Evolutionary conservation across 768 basidiomycete species (phyloP).

Genomic region (Boletus rubescentipes): DNA sequence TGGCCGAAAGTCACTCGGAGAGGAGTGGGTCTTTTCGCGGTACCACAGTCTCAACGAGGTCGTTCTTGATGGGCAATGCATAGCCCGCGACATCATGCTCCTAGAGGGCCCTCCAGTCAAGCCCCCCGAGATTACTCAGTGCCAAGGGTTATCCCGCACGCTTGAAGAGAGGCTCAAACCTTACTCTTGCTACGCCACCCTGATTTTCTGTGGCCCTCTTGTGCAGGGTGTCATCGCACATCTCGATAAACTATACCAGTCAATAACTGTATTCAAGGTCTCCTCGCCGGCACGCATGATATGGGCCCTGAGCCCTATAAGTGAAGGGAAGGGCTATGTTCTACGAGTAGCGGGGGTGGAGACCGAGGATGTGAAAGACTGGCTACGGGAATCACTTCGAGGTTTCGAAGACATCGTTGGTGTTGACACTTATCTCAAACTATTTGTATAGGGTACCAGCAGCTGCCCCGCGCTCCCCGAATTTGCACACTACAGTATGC

Average conservation of each 20-base stretch:
- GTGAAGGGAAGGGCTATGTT: slow-evolving; percentile 49
- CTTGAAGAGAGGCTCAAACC: slow-evolving; percentile 66
- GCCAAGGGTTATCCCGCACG: slow-evolving; percentile 40
- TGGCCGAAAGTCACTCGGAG: slow-evolving; percentile 77
- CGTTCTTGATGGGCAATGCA: slow-evolving; percentile 56
- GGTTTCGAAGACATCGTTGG: slow-evolving; percentile 57
- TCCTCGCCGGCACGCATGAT: slow-evolving; percentile 57
- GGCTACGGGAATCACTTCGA: slow-evolving; percentile 59
- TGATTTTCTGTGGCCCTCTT: slow-evolving; percentile 75
- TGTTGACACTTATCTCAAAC: slow-evolving; percentile 59
- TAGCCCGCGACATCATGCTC: slow-evolving; percentile 77
- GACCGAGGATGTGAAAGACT: slow-evolving; percentile 70
- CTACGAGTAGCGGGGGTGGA: slow-evolving; percentile 75
- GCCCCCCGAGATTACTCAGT: slow-evolving; percentile 7
- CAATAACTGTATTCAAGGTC: slow-evolving; percentile 62
- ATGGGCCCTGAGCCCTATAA: slow-evolving; percentile 77
- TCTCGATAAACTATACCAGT: slow-evolving; percentile 49
- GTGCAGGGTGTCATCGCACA: slow-evolving; percentile 46
- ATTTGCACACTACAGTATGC: no score
- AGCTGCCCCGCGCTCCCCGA: no score
- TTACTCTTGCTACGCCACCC: slow-evolving; percentile 88
- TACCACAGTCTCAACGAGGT: slow-evolving; percentile 89
- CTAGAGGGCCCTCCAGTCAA: slow-evolving; percentile 50
- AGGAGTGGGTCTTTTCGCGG: slow-evolving; percentile 85
- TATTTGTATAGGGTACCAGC: slow-evolving; percentile 44